Evolutionary conservation across 805 yeast species (phyloP).

Genomic region (Lachancea lanzarotensis): DNA sequence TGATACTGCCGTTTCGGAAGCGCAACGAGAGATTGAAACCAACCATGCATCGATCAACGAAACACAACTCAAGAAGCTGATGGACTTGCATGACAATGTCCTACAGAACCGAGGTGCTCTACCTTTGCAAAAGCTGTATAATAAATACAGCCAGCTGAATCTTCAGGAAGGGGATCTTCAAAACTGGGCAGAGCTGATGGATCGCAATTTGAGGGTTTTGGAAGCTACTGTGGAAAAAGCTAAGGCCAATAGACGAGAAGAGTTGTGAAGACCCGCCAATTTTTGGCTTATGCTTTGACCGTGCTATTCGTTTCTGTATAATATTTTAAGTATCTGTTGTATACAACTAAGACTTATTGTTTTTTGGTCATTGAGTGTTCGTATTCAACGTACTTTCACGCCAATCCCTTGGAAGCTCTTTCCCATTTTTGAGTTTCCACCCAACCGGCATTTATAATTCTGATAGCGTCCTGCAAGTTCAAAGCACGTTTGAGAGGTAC

Average conservation of each 20-base stretch:
- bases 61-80: slow-evolving; percentile 23
- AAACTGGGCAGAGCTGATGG: slow-evolving; percentile 58
- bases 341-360: too few species aligned
- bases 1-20: slow-evolving; percentile 15
- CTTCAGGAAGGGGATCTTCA: slow-evolving; percentile 38
- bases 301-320: too few species aligned
- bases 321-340: too few species aligned
- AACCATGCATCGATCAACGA: slow-evolving; percentile 24
- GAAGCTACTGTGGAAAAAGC: slow-evolving; percentile 47
- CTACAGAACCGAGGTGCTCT: slow-evolving; percentile 21
- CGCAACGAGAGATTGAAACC: slow-evolving; percentile 23
- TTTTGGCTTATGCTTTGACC: too few species aligned
- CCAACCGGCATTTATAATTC: slow-evolving; percentile 82
- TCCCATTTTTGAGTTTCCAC: slow-evolving; percentile 70
- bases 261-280: slow-evolving; percentile 12
- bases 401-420: slow-evolving; percentile 37
- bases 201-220: slow-evolving; percentile 63
- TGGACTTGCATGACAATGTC: slow-evolving; percentile 24
- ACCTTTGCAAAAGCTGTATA: slow-evolving; percentile 19
- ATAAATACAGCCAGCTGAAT: slow-evolving; percentile 14
- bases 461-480: slow-evolving; percentile 65
- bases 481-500: slow-evolving; percentile 61
- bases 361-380: too few species aligned
- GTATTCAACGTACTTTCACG: slow-evolving; percentile 1
- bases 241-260: slow-evolving; percentile 19